These are phyloP conservation scores for Nelumbo lutea DNA, from an alignment of 164 flowering plant species.

Conservation along the genomic window DNA sequence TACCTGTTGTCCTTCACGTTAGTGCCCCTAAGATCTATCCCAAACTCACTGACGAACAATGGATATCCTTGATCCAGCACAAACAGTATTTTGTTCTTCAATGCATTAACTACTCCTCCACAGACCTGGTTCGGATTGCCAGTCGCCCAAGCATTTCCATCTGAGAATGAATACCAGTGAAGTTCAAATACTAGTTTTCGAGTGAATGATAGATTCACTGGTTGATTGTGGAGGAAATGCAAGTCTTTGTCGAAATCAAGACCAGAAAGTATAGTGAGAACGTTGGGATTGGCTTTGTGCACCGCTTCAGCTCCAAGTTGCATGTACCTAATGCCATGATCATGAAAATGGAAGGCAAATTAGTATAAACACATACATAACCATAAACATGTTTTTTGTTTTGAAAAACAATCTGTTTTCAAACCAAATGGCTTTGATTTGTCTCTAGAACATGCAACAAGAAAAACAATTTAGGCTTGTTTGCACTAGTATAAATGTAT, in stretches of 20 bases:
- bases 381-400: no score
- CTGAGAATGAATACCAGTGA: constrained; percentile 73
- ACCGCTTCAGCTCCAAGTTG: constrained; percentile 84
- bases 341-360: no score
- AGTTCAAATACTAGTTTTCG: constrained; percentile 64
- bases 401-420: no score
- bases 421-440: no score
- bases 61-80: constrained; percentile 64
- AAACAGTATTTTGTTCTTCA: constrained; percentile 45
- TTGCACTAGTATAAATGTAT: no score
- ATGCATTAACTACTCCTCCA: constrained; percentile 29
- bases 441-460: no score
- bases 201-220: constrained; percentile 42
- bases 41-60: constrained; percentile 75
- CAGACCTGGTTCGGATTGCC: constrained; percentile 71
- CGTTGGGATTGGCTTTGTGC: constrained; percentile 71
- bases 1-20: constrained; percentile 74
- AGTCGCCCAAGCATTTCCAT: constrained; percentile 48
- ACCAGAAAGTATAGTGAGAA: constrained; percentile 74
- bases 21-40: constrained; percentile 61
- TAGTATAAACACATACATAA: no score
- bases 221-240: constrained; percentile 39
- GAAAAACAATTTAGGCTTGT: no score
- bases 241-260: constrained; percentile 57
- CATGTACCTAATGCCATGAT: constrained; percentile 52